A percentile compares a stretch with the other conserved stretches of the same genome.
Evolutionary conservation across 2,329 filamentous ascomycete species (phyloP).

Genomic region (Phaeophleospora eucalypticola): DNA sequence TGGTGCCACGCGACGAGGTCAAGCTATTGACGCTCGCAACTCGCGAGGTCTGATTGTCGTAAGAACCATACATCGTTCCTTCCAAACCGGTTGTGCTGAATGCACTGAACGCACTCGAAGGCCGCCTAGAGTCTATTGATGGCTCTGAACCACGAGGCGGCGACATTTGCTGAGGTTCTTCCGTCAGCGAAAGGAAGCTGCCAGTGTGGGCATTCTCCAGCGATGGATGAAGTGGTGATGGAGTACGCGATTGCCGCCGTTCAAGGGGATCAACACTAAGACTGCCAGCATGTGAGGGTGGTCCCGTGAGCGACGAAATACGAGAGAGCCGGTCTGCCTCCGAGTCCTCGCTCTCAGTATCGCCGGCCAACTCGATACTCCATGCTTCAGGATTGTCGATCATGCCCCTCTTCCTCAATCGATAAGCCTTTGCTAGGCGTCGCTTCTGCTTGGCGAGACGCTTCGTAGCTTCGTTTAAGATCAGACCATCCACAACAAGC

Average conservation of each 20-base stretch:
- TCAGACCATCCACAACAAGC: constrained; percentile 42
- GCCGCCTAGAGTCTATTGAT: neutral
- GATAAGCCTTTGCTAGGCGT: constrained; percentile 33
- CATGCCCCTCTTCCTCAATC: constrained; percentile 24
- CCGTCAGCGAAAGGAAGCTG: constrained; percentile 24
- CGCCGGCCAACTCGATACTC: constrained; percentile 77
- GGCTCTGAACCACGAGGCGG: constrained; percentile 9
- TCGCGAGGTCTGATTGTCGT: constrained; percentile 52
- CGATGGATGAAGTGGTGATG: constrained; percentile 21
- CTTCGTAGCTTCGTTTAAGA: constrained; percentile 46
- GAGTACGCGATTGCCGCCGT: constrained; percentile 25
- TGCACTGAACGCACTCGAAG: constrained; percentile 7
- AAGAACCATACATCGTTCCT: constrained; percentile 72
- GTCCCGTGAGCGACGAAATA: constrained; percentile 32
- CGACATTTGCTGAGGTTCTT: constrained; percentile 25
- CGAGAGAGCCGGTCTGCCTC: constrained; percentile 34
- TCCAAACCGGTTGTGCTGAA: constrained; percentile 55
- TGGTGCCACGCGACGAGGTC: constrained; percentile 7
- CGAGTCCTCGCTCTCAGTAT: constrained; percentile 48
- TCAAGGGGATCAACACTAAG: constrained; percentile 11
- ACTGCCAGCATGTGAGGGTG: constrained; percentile 20
- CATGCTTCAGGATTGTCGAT: constrained; percentile 59
- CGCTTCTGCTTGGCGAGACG: constrained; percentile 52
- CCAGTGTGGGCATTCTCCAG: constrained; percentile 9
- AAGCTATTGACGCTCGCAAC: constrained; percentile 73